Base-by-base conservation (phyloP, 805 yeast species). In the Wickerhamomyces xylosicus region DNA sequence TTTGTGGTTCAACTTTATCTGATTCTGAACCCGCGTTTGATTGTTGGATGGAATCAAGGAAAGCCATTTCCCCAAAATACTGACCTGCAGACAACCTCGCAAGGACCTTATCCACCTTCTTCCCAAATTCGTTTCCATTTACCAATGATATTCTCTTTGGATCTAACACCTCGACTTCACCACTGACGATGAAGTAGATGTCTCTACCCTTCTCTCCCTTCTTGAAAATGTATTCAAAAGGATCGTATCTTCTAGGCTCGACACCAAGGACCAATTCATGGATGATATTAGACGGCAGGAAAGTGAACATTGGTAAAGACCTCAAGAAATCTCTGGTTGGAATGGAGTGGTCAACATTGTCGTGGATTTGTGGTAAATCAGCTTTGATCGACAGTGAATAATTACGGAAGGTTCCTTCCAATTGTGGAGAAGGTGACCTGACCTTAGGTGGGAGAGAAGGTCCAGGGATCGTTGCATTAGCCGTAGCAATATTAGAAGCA, bases 41-140 rank as follows among this genome's bases (percentile, higher is more conserved):
- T 25, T 25, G 8, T n/a, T n/a, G n/a, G 14, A 77, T 49, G 11
- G 67, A 66, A 3, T 74, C 62, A 33, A 82, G 57, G 47, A 81
- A 82, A 0, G 85, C 72, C 79, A 81, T 77, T 55, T 81, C 90
- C 18, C 92, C 92, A 59, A 82, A 80, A 57, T 78, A 80, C 27
- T 77, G 69, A 17, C 83, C 85, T 14, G 74, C 58, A 2, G 74
- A 68, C 19, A 83, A 59, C 41, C 85, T 65, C 4, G 84, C 86
- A 31, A 76, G 53, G 1, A 69, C 61, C 28, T 59, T 57, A 38
- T 69, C 74, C 16, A 61, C 58, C 27, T 46, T 49, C 21, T 45
- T 44, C 9, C 14, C 14, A 5, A 10, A n/a, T 10, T 7, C 25
- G 25, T 21, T 10, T 21, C 25, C 43, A 6, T 52, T 43, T 6